A percentile compares a stretch with the other conserved stretches of the same genome.
phyloP scores from a whole-genome alignment of 495 filamentous ascomycete species.

The Xylaria acuta region DNA sequence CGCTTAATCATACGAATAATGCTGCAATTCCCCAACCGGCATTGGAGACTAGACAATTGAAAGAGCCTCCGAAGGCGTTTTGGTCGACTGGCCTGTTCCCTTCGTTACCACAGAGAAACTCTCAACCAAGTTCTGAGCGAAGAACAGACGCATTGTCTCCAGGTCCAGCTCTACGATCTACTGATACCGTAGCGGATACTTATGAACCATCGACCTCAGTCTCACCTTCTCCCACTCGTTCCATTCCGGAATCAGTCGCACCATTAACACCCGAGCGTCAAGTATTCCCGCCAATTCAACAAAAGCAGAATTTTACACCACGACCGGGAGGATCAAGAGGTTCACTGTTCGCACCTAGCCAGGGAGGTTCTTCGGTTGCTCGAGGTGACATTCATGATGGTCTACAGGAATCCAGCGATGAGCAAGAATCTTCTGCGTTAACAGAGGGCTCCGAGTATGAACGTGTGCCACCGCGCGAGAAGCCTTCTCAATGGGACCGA shows the following conservation, averaged over 20 bases:
- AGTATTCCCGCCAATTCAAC: slow-evolving; percentile 44
- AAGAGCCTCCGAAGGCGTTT: slow-evolving; percentile 31
- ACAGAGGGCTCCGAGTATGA: slow-evolving; percentile 42
- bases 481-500: slow-evolving; percentile 43
- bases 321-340: slow-evolving; percentile 42
- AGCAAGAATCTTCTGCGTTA: slow-evolving; percentile 38
- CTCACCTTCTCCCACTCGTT: slow-evolving; percentile 22
- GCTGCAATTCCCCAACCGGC: slow-evolving; percentile 25
- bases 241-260: slow-evolving; percentile 20
- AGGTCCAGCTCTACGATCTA: slow-evolving; percentile 27
- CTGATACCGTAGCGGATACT: slow-evolving; percentile 29
- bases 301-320: slow-evolving; percentile 60
- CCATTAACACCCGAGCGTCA: slow-evolving; percentile 42
- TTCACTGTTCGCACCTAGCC: slow-evolving; percentile 44
- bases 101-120: slow-evolving; percentile 40
- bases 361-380: slow-evolving; percentile 5
- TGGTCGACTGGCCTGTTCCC: slow-evolving; percentile 42
- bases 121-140: slow-evolving; percentile 31
- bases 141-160: slow-evolving; percentile 37
- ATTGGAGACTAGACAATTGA: slow-evolving; percentile 21
- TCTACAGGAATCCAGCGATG: slow-evolving; percentile 34
- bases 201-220: slow-evolving; percentile 27
- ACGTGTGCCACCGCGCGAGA: slow-evolving; percentile 39
- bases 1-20: slow-evolving; percentile 11
- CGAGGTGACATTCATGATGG: slow-evolving; percentile 20